A percentile compares a stretch with the other conserved stretches of the same genome.
These are phyloP conservation scores for Polytrichum commune DNA, from an alignment of 225 moss, liverwort and hornwort genomes.

Conservation along the genomic window DNA sequence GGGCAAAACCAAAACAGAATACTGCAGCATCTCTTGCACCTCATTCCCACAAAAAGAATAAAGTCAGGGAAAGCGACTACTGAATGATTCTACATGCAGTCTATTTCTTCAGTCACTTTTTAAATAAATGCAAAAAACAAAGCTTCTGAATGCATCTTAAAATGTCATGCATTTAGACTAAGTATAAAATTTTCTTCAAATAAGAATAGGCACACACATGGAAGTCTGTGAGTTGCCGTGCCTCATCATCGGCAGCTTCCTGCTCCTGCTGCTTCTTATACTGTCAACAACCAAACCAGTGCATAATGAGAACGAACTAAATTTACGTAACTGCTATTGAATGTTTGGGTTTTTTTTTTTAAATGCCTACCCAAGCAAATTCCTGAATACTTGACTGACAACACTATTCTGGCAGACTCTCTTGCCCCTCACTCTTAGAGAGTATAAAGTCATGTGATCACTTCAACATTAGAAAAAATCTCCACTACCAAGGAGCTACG, in stretches of 20 bases:
- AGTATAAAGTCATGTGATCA: too few relatives aligned
- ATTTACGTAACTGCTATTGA: too few relatives aligned
- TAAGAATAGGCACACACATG: slow-evolving; percentile 45
- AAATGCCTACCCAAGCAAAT: too few relatives aligned
- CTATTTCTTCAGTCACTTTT: too few relatives aligned
- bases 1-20: background rate
- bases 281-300: slow-evolving; percentile 42
- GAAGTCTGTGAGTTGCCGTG: slow-evolving; percentile 69
- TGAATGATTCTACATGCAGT: background rate
- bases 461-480: slow-evolving; percentile 6
- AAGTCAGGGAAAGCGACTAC: background rate
- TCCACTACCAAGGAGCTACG: slow-evolving; percentile 26
- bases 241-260: slow-evolving; percentile 72
- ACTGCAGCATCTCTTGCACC: background rate
- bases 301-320: background rate
- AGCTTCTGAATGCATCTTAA: too few relatives aligned
- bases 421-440: too few relatives aligned
- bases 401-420: too few relatives aligned
- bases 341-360: too few relatives aligned
- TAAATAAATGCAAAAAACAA: too few relatives aligned
- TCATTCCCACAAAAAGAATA: background rate
- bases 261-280: slow-evolving; percentile 86
- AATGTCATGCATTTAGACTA: too few relatives aligned
- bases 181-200: too few relatives aligned
- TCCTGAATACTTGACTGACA: too few relatives aligned